Evolutionary conservation across 176 grass and related monocot genomes (phyloP), one percentile per base, ranked within the genome.

Genomic region (Cymbopogon citratus): DNA sequence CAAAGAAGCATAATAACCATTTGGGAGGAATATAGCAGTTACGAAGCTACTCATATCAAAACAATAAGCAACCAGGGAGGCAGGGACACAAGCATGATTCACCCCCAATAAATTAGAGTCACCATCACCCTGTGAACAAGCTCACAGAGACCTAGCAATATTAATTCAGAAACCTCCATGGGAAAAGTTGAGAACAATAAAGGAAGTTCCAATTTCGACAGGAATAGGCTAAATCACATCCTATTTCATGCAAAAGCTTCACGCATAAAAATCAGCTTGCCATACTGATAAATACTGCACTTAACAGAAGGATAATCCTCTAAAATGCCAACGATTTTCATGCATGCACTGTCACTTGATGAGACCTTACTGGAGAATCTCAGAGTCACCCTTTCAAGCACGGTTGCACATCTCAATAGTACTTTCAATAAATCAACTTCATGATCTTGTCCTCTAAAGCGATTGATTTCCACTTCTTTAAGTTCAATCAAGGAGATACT

Each of bases 371-470:
- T 25, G 19, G 77, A 79, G 11, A 79, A 79, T 9, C 27, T 34
- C 43, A 79, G 12, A 12, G 63, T 67, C 28, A 67, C 77, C 24
- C 40, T 66, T 67, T 52, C 77, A 35, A 79, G 76, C 38, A 49
- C 15, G 9, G 40, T 12, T 1, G 26, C 59, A 12, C 76, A 33
- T 66, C 61, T 79, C 8, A 79, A 29, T 11, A 79, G 14, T 34
- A 66, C 25, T 64, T 79, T 64, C 76, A 79, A 34, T 7, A 65
- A 65, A 79, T 65, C 61, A 79, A 79, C 10, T 34, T 66, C 26
- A 0, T 79, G 76, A 23, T 46, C 76, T 65, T 79, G 9, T 66
- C 61, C 76, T 66, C 19, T n/a, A 0, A 66, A 79, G 9, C 40
- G 41, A 9, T 5, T 2, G 18, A 79, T 79, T 66, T 79, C 76